Conservation (phyloP, 805 yeast genomes). For the Sungouiella thailandica region DNA sequence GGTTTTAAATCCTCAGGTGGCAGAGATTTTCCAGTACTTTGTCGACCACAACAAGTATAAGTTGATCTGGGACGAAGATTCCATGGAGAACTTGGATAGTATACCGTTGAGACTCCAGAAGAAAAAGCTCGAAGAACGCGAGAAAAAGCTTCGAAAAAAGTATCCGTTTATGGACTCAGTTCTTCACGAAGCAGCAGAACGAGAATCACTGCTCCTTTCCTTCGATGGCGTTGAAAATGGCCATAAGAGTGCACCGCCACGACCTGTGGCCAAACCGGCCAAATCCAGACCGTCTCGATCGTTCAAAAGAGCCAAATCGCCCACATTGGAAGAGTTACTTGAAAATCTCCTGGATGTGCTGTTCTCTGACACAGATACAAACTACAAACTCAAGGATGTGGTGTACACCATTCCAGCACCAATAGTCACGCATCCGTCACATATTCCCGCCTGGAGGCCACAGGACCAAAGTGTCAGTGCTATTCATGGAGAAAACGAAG, state of each 20-base stretch:
- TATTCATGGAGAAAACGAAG: conserved; percentile 11
- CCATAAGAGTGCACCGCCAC: neutral
- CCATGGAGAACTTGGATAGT: conserved; percentile 17
- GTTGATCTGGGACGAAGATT: conserved; percentile 30
- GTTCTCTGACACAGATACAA: conserved; percentile 10
- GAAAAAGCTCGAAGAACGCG: conserved; percentile 31
- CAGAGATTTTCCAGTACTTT: conserved; percentile 31
- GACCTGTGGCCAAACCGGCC: neutral
- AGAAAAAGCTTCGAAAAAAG: conserved; percentile 23
- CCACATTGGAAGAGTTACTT: conserved; percentile 6
- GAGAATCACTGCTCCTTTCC: conserved; percentile 17
- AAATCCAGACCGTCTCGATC: conserved; percentile 1
- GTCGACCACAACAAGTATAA: conserved; percentile 21
- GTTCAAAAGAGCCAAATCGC: neutral
- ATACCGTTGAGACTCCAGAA: conserved; percentile 38
- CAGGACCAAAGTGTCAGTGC: conserved; percentile 14
- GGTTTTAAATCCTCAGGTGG: conserved; percentile 19
- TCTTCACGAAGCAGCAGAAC: conserved; percentile 16
- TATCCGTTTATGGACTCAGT: conserved; percentile 34
- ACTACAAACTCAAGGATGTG: conserved; percentile 24
- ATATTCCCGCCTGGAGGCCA: conserved; percentile 39
- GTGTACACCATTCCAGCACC: conserved; percentile 31
- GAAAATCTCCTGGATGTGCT: conserved; percentile 3
- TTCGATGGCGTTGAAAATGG: no score
- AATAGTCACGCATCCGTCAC: conserved; percentile 40